A percentile compares a stretch with the other conserved stretches of the same genome.
phyloP scores from a whole-genome alignment of 345 rosid species.

The Populus alba region DNA sequence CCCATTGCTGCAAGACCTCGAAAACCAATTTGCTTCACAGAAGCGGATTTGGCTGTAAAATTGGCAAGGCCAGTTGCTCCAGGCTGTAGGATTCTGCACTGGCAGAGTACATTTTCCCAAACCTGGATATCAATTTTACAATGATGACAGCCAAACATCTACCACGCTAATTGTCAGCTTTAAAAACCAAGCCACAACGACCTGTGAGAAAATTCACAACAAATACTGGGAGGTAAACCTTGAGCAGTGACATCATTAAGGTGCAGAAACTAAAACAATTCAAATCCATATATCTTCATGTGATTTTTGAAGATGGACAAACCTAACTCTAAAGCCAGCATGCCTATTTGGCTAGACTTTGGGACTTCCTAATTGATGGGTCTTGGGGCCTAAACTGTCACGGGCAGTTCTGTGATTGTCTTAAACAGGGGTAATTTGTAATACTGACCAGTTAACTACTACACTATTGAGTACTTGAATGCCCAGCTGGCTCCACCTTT shows the following conservation, averaged over 20 bases:
- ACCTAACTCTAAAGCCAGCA: too few relatives aligned
- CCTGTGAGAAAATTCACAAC: too few relatives aligned
- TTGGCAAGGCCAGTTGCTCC: slow-evolving; percentile 57
- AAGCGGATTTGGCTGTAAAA: slow-evolving; percentile 46
- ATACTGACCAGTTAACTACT: background rate
- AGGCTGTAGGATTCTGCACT: slow-evolving; percentile 62
- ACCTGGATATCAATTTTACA: slow-evolving; percentile 32
- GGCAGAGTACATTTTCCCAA: slow-evolving; percentile 69
- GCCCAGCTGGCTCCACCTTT: background rate
- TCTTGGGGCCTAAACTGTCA: too few relatives aligned
- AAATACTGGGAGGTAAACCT: too few relatives aligned
- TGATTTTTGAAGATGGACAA: too few relatives aligned
- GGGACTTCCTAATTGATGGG: too few relatives aligned
- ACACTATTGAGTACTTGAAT: background rate
- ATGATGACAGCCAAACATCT: too few relatives aligned
- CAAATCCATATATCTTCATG: too few relatives aligned
- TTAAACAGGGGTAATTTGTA: background rate
- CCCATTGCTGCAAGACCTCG: slow-evolving; percentile 99
- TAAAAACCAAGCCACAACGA: slow-evolving; percentile 21
- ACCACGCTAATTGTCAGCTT: too few relatives aligned
- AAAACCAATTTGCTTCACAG: slow-evolving; percentile 67
- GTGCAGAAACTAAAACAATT: too few relatives aligned
- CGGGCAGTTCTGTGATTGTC: background rate
- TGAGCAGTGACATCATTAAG: too few relatives aligned
- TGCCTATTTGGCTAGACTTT: too few relatives aligned